Percentiles rank a stretch among this genome's conserved stretches.
phyloP scores from a whole-genome alignment of 202 grass and related monocot genomes.

The Hordeum pubiflorum region DNA sequence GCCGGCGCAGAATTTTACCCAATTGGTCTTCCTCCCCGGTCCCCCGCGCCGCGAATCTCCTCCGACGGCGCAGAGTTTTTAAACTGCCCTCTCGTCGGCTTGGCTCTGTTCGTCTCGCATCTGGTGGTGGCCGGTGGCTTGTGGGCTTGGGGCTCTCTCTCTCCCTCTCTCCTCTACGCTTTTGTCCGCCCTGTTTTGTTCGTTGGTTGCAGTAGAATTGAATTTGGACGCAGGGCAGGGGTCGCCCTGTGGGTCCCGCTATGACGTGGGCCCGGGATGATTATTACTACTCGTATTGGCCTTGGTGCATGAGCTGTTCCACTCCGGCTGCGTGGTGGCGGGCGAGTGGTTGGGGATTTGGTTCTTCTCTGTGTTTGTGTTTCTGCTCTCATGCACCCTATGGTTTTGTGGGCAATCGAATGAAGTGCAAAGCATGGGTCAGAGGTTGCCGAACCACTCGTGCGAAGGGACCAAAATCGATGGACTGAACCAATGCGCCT shows the following conservation, averaged over 20 bases:
- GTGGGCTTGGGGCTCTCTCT: neutral
- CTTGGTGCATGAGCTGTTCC: neutral
- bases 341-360: too few species aligned
- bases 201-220: constrained; percentile 8
- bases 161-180: neutral
- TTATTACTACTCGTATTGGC: neutral
- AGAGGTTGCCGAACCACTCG: too few species aligned
- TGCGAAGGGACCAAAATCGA: too few species aligned
- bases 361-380: neutral
- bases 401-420: too few species aligned
- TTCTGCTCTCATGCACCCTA: too few species aligned
- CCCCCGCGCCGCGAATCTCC: neutral
- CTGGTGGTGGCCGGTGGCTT: constrained; percentile 6
- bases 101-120: constrained; percentile 12
- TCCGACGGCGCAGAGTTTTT: neutral
- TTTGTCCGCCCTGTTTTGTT: constrained; percentile 12
- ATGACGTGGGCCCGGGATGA: neutral
- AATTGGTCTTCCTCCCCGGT: too few species aligned
- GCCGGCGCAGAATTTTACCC: constrained; percentile 1
- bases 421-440: too few species aligned
- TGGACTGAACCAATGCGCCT: too few species aligned
- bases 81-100: neutral
- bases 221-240: neutral
- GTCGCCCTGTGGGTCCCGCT: neutral
- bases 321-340: neutral